phyloP scores from a whole-genome alignment of 2,329 filamentous ascomycete species.

The Coniochaeta ligniaria region DNA sequence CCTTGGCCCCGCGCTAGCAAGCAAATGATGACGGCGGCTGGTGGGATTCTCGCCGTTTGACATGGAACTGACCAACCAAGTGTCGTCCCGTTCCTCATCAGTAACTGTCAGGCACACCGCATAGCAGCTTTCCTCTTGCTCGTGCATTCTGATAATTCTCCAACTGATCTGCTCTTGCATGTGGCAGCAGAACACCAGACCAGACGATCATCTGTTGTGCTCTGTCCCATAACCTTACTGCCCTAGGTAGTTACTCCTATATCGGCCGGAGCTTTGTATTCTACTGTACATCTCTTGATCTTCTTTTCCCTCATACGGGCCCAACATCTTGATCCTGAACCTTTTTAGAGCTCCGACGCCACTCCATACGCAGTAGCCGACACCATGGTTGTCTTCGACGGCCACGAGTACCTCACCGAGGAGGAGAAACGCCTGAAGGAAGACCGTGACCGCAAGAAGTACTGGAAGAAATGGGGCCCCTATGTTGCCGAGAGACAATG shows the following conservation, averaged over 20 bases:
- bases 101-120: neutral
- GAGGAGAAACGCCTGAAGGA: conserved; percentile 88
- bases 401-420: conserved; percentile 77
- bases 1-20: neutral
- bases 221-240: neutral
- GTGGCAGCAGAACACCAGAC: neutral
- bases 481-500: conserved; percentile 93
- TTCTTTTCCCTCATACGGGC: neutral
- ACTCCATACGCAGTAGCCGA: neutral
- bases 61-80: neutral
- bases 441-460: conserved; percentile 74
- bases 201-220: neutral
- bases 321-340: neutral
- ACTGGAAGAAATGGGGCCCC: conserved; percentile 98
- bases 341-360: neutral
- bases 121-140: neutral
- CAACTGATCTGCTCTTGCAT: neutral
- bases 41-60: neutral
- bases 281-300: neutral
- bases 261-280: neutral
- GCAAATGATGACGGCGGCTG: neutral
- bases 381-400: conserved; percentile 83
- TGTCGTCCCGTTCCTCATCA: neutral
- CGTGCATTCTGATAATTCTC: neutral
- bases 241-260: neutral